Conservation (phyloP, 148 eudicot genomes). For the Camellia lanceoleosa region DNA sequence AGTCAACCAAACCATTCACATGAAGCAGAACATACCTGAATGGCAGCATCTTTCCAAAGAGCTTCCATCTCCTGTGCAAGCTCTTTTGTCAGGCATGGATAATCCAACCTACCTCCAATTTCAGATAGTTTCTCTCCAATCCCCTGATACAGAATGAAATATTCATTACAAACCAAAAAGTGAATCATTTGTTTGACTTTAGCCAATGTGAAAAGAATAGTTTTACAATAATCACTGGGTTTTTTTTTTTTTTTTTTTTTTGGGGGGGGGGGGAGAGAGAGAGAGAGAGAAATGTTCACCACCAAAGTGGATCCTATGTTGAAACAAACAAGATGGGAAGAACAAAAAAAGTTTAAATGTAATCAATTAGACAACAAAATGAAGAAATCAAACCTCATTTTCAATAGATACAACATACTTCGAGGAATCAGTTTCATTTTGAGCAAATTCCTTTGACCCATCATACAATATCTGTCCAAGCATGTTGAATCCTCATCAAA, state of each 20-base stretch:
- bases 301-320: not conserved
- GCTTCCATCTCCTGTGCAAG: constrained; percentile 68
- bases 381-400: constrained; percentile 53
- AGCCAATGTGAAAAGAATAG: not conserved
- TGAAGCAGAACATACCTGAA: constrained; percentile 58
- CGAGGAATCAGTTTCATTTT: constrained; percentile 49
- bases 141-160: constrained; percentile 42
- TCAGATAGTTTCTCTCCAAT: constrained; percentile 80
- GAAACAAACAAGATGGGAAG: not conserved
- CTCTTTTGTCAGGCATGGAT: constrained; percentile 68
- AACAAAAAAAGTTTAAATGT: not conserved
- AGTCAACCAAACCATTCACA: constrained; percentile 9
- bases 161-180: not conserved
- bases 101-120: constrained; percentile 78
- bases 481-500: not conserved
- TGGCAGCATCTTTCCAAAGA: constrained; percentile 85
- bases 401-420: constrained; percentile 64
- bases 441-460: constrained; percentile 79
- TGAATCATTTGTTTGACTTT: not conserved
- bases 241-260: no score
- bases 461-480: constrained; percentile 70
- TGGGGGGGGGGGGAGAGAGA: no score
- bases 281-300: not conserved
- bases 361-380: not conserved
- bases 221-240: not conserved